Percentiles rank a stretch among this genome's conserved stretches.
phyloP scores from a whole-genome alignment of 495 filamentous ascomycete genomes.

The Hypoxylon lienhwacheense region DNA sequence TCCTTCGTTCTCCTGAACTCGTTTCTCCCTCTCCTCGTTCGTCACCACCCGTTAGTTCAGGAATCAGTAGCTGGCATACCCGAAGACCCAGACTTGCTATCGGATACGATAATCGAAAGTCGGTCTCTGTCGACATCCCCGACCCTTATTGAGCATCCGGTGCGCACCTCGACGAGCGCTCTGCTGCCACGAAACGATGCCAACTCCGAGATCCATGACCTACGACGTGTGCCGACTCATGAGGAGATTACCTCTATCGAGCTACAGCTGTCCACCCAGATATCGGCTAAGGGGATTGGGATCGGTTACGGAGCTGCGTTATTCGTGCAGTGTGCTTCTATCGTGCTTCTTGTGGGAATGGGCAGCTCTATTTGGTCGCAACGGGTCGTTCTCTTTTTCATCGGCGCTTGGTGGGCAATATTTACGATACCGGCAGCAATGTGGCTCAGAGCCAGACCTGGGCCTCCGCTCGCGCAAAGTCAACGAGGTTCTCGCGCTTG shows the following conservation, averaged over 20 bases:
- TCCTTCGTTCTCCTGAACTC: constrained; percentile 86
- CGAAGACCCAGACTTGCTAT: constrained; percentile 37
- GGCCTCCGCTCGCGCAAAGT: constrained; percentile 67
- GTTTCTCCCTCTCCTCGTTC: constrained; percentile 78
- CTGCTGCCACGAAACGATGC: constrained; percentile 39
- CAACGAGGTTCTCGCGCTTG: constrained; percentile 38
- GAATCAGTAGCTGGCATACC: constrained; percentile 37
- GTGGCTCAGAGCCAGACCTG: constrained; percentile 89
- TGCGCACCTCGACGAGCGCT: constrained; percentile 50
- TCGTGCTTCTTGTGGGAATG: constrained; percentile 67
- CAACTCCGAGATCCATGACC: constrained; percentile 38
- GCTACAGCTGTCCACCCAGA: constrained; percentile 75
- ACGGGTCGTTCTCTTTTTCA: constrained; percentile 78
- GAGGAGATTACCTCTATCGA: constrained; percentile 62
- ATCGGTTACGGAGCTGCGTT: constrained; percentile 87
- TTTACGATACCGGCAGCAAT: constrained; percentile 89
- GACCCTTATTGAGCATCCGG: constrained; percentile 30
- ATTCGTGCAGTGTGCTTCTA: constrained; percentile 74
- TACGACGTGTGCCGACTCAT: constrained; percentile 41
- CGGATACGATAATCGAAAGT: constrained; percentile 15
- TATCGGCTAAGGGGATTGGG: constrained; percentile 87
- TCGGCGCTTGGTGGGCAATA: constrained; percentile 92
- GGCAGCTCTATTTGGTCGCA: constrained; percentile 76
- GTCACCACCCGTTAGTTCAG: constrained; percentile 66
- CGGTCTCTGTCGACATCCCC: constrained; percentile 33